Conservation (phyloP, 2,329 filamentous ascomycete species). For the Pyrenochaeta sp. region DNA sequence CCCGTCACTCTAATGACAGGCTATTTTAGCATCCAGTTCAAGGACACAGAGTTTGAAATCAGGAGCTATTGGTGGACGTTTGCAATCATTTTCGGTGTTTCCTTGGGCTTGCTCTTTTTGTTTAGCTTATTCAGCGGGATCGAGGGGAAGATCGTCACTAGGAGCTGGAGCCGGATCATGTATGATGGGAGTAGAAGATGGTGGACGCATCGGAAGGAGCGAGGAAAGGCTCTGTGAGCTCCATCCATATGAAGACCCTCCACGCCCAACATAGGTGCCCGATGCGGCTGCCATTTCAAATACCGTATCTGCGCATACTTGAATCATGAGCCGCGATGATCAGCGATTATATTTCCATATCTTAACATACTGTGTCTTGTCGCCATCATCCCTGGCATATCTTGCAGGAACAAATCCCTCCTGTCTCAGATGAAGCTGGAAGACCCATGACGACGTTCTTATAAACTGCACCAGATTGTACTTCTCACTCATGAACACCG, state of each 20-base stretch:
- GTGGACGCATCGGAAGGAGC: conserved; percentile 31
- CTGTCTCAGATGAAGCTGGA: neutral
- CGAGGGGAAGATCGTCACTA: conserved; percentile 63
- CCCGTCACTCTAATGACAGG: conserved; percentile 78
- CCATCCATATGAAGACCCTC: neutral
- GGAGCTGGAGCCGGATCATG: conserved; percentile 48
- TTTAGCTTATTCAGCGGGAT: conserved; percentile 68
- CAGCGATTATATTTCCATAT: neutral
- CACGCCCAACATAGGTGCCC: neutral
- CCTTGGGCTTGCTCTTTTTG: conserved; percentile 64
- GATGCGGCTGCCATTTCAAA: neutral
- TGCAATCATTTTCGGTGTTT: conserved; percentile 67
- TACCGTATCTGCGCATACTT: neutral
- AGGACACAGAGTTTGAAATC: conserved; percentile 67
- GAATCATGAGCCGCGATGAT: neutral
- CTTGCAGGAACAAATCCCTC: neutral
- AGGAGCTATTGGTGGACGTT: conserved; percentile 75
- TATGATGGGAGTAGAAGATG: conserved; percentile 38
- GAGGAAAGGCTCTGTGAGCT: conserved; percentile 25
- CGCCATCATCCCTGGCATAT: neutral
- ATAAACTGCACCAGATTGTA: neutral
- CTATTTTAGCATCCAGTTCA: conserved; percentile 75
- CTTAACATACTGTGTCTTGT: neutral
- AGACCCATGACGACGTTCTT: neutral
- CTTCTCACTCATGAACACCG: neutral